These are phyloP conservation scores for Datura wrightii DNA, from an alignment of 257 asterid species.

Conservation along the genomic window DNA sequence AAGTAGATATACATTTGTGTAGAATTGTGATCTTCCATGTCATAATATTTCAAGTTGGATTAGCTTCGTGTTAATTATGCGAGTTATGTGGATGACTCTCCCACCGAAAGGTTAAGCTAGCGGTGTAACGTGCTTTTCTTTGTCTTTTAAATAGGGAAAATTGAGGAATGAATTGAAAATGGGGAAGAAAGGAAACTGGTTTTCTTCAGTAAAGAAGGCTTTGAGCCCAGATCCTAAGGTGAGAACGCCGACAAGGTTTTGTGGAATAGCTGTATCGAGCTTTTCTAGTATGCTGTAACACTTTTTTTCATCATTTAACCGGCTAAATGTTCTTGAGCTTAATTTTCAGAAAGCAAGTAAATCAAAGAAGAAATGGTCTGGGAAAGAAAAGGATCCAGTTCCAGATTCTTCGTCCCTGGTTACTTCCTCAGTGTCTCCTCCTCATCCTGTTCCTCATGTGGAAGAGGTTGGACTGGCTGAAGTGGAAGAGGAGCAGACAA, in stretches of 20 bases:
- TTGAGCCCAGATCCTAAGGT: conserved; percentile 75
- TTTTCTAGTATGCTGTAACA: not conserved
- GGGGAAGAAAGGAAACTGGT: conserved; percentile 94
- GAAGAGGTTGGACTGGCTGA: conserved; percentile 62
- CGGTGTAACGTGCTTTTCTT: conserved; percentile 27
- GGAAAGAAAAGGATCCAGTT: conserved; percentile 57
- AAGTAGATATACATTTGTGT: not conserved
- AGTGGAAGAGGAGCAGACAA: conserved; percentile 64
- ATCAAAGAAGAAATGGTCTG: conserved; percentile 53
- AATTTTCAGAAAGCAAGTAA: conserved; percentile 59
- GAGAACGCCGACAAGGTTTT: conserved; percentile 53
- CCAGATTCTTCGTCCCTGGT: conserved; percentile 46
- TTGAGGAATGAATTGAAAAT: conserved; percentile 63
- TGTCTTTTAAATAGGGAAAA: conserved; percentile 31
- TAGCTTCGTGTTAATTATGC: not conserved
- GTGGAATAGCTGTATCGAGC: conserved; percentile 16
- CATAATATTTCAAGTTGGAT: not conserved
- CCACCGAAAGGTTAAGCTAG: conserved; percentile 29
- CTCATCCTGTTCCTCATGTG: conserved; percentile 54
- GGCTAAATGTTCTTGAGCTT: not conserved
- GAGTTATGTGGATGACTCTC: not conserved
- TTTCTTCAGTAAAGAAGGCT: conserved; percentile 86
- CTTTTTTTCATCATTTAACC: not conserved
- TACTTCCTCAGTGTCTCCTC: conserved; percentile 50
- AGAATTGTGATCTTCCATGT: not conserved